Base-by-base conservation (phyloP, 495 filamentous ascomycete genomes). In the Trichoderma gamsii region DNA sequence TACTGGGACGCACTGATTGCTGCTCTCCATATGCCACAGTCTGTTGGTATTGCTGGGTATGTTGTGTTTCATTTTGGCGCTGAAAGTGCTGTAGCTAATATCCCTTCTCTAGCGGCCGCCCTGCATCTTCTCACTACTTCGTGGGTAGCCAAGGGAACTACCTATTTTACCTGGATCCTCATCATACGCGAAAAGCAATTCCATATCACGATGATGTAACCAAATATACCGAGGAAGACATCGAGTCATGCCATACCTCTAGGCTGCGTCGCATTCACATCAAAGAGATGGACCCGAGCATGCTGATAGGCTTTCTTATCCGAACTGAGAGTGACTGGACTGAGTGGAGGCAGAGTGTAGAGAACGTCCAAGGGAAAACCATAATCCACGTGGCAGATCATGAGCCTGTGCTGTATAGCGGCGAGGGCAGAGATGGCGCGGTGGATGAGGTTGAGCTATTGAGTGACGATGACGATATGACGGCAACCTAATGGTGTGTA, bases 301-400 rank as follows among this genome's bases (percentile, higher is more conserved):
- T 99, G 96, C 80, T 99, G 38, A 90, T 99, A 67, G 96, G 90
- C n/a, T 98, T 99, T 72, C 80, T 99, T 6, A 93, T 99, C 68
- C 83, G 82, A 41, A 83, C 92, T 70, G 88, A 92, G 70, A 83
- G 86, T 29, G 96, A 98, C 69, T 99, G 96, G 91, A 78, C 80
- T 41, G 83, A 86, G 70, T 98, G 92, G 93, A 87, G 90, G 71
- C 77, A 80, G 64, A 84, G 84, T 18, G 83, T 97, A 11, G 81
- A 83, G 69, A 82, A 88, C 49, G 85, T 88, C 12, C 82, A 88
- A 69, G 92, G 92, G 32, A 97, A 97, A 74, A 84, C 87, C 18
- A 90, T 99, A 49, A 87, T 99, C 66, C 89, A 92, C 73, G 86
- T 99, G 13, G 86, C 86, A 15, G 88, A 92, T 64, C 78, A 79